Conservation (phyloP, 2,329 filamentous ascomycete species). For the Colletotrichum theobromicola region DNA sequence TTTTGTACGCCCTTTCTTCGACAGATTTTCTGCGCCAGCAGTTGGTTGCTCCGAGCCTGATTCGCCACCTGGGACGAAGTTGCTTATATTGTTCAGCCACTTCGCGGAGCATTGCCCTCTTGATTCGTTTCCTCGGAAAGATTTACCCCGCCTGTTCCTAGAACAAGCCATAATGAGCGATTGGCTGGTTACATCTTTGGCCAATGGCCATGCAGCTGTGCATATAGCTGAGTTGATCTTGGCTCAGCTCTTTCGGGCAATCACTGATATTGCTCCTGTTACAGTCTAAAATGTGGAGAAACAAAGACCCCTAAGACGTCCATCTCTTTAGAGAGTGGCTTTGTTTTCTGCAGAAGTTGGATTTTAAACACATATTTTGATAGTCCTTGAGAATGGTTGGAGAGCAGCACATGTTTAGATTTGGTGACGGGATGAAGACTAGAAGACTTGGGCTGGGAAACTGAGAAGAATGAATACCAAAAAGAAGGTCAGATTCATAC, state of each 20-base stretch:
- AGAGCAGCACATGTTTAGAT: background rate
- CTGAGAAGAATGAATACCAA: background rate
- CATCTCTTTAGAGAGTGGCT: background rate
- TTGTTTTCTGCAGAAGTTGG: background rate
- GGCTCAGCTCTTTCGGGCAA: background rate
- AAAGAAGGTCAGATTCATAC: background rate
- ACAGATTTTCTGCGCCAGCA: background rate
- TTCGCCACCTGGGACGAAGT: background rate
- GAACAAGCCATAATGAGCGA: background rate
- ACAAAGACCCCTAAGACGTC: no score
- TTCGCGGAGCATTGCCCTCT: background rate
- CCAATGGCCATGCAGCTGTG: background rate
- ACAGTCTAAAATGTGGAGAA: no score
- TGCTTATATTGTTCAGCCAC: background rate
- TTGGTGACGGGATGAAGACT: background rate
- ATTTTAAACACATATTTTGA: background rate
- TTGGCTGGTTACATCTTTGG: background rate
- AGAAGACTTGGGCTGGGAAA: accelerated
- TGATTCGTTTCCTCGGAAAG: background rate
- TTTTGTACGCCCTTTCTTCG: background rate
- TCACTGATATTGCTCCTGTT: no score
- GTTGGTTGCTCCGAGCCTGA: background rate
- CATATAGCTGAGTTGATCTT: background rate
- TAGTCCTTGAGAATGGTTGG: background rate
- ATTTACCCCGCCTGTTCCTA: background rate